Evolutionary conservation across 2,329 filamentous ascomycete genomes (phyloP), one percentile per base, ranked within the genome.

Genomic region (Capronia epimyces): DNA sequence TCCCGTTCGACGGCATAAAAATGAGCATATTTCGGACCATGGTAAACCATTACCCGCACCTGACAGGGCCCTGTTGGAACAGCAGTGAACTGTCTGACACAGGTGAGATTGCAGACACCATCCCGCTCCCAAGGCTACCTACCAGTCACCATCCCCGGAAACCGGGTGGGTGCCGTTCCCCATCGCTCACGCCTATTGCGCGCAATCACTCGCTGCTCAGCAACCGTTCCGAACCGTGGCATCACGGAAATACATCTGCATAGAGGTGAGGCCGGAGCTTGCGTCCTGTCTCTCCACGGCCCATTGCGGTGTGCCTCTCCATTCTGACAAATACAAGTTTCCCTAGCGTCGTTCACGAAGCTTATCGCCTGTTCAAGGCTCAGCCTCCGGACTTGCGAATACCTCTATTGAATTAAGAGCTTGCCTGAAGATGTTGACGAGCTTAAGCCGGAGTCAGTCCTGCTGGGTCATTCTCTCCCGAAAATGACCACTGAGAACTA

Each of bases 331-430:
- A 50, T 50, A 16, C 25, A 34, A 29, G 20, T 27, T 46, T 42
- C 29, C 42, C 37, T 42, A 34, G 43, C 36, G 34, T 16, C 15
- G 8, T 24, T 8, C n/a, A n/a, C 15, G 8, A 31, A 16, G 9
- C 43, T 22, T 27, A 20, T 13, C 16, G 6, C 20, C 10, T 34
- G 31, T 20, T 52, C 24, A 9, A 27, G 21, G 41, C 50, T 49
- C 41, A 53, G 46, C 50, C 46, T 53, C 43, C 16, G 24, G 24
- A 21, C 41, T 50, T 50, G 48, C 48, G 48, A 50, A 40, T 41
- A n/a, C 36, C 5, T 36, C 32, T 36, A n/a, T n/a, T n/a, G n/a
- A n/a, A n/a, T n/a, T n/a, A n/a, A n/a, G n/a, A n/a, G n/a, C n/a
- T n/a, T n/a, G n/a, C n/a, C n/a, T n/a, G n/a, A n/a, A n/a, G n/a